Conservation (phyloP, 352 stramenopile species). For the Phytophthora constricta region DNA sequence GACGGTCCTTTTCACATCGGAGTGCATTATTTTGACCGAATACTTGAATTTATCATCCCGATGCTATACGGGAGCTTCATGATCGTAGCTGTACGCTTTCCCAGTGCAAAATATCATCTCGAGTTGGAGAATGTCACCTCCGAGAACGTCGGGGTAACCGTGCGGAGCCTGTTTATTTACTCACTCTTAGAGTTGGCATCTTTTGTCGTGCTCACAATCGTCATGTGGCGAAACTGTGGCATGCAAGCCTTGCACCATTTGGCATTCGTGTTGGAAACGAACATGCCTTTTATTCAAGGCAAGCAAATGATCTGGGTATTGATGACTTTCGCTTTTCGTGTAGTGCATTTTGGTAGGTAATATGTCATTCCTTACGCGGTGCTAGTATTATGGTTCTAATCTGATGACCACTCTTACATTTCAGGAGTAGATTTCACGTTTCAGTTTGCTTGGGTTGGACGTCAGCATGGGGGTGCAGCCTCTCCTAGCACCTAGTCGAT, state of each 20-base stretch:
- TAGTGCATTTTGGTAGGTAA: conserved; percentile 14
- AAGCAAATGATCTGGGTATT: conserved; percentile 41
- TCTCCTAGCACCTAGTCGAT: too few relatives aligned
- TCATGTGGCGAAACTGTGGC: conserved; percentile 6
- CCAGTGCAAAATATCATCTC: conserved; percentile 21
- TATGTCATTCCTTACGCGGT: neutral
- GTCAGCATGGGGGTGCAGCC: too few relatives aligned
- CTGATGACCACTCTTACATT: neutral
- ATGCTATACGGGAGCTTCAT: conserved; percentile 34
- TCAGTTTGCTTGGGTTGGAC: conserved; percentile 1
- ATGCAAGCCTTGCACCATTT: conserved; percentile 29
- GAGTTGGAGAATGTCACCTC: conserved; percentile 3
- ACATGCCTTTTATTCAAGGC: conserved; percentile 33
- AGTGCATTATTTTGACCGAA: conserved; percentile 43
- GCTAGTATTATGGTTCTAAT: neutral
- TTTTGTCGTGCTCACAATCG: conserved; percentile 8
- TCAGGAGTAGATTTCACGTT: conserved; percentile 19
- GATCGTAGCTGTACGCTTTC: conserved; percentile 19
- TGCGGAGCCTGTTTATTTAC: conserved; percentile 18
- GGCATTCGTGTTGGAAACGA: conserved; percentile 44
- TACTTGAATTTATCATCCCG: conserved; percentile 46
- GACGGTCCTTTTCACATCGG: conserved; percentile 37
- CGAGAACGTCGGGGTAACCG: neutral
- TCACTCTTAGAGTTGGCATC: conserved; percentile 25
- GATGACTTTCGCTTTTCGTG: conserved; percentile 9